phyloP scores from a whole-genome alignment of 140 eudicot species.

The Anethum foeniculum region DNA sequence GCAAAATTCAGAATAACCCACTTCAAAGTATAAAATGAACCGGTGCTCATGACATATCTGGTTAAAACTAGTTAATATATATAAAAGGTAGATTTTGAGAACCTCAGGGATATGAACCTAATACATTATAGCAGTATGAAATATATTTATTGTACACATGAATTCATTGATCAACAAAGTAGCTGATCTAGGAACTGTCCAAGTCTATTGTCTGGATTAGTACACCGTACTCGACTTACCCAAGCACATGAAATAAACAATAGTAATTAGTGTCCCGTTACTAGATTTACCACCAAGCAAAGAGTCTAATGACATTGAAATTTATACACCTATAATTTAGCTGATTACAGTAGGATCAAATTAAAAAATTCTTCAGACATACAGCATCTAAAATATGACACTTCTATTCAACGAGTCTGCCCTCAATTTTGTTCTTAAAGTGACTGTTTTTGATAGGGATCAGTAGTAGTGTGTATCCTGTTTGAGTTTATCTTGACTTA shows the following conservation, averaged over 20 bases:
- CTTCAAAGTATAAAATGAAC: not conserved
- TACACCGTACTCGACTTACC: not conserved
- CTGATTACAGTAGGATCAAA: not conserved
- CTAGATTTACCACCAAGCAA: not conserved
- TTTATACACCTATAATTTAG: not conserved
- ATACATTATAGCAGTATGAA: not conserved
- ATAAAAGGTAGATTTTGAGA: not conserved
- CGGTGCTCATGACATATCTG: not conserved
- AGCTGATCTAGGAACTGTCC: not conserved
- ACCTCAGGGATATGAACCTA: not conserved
- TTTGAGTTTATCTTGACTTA: no score
- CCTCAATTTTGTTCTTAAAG: not conserved
- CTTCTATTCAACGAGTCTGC: not conserved
- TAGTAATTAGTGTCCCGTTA: not conserved
- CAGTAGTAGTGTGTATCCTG: no score
- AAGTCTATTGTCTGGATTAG: not conserved
- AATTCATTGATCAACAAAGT: not conserved
- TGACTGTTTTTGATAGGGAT: not conserved
- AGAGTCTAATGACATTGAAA: not conserved
- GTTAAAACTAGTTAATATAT: not conserved
- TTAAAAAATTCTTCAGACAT: not conserved
- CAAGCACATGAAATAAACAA: not conserved
- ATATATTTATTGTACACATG: not conserved
- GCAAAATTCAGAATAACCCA: not conserved
- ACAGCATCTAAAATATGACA: not conserved